phyloP scores from a whole-genome alignment of 2,329 filamentous ascomycete species.

The Pseudogymnoascus sp. region DNA sequence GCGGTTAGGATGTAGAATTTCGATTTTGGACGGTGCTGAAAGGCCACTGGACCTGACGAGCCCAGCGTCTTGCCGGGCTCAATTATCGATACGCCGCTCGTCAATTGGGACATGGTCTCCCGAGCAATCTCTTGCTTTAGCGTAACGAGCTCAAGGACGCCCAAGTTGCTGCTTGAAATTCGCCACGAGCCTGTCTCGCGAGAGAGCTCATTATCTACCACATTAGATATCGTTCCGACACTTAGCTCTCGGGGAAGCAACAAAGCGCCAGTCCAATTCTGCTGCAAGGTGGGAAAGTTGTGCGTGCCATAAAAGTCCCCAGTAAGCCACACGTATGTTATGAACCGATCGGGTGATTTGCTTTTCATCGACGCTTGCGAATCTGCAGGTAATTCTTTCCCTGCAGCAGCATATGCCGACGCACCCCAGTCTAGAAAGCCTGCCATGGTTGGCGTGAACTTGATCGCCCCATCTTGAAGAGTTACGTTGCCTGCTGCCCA shows the following conservation, averaged over 20 bases:
- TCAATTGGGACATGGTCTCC: slow-evolving; percentile 31
- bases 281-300: slow-evolving; percentile 34
- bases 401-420: slow-evolving; percentile 38
- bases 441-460: slow-evolving; percentile 36
- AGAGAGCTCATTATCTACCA: slow-evolving; percentile 36
- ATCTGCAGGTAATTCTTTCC: slow-evolving; percentile 34
- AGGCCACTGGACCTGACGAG: neutral
- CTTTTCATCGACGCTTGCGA: slow-evolving; percentile 34
- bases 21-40: slow-evolving; percentile 23
- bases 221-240: slow-evolving; percentile 34
- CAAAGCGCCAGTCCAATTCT: slow-evolving; percentile 40
- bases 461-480: slow-evolving; percentile 24
- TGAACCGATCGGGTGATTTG: slow-evolving; percentile 36
- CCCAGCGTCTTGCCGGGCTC: neutral
- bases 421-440: slow-evolving; percentile 36
- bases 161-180: slow-evolving; percentile 27
- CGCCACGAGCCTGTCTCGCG: slow-evolving; percentile 36
- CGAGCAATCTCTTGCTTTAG: slow-evolving; percentile 35
- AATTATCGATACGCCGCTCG: slow-evolving; percentile 14
- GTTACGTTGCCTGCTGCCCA: slow-evolving; percentile 35
- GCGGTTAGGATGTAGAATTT: slow-evolving; percentile 37
- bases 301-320: slow-evolving; percentile 36
- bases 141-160: slow-evolving; percentile 33
- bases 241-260: slow-evolving; percentile 38
- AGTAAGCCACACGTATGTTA: slow-evolving; percentile 38